Conservation (phyloP, 2,329 filamentous ascomycete species). For the Arthrobotrys megalospora region DNA sequence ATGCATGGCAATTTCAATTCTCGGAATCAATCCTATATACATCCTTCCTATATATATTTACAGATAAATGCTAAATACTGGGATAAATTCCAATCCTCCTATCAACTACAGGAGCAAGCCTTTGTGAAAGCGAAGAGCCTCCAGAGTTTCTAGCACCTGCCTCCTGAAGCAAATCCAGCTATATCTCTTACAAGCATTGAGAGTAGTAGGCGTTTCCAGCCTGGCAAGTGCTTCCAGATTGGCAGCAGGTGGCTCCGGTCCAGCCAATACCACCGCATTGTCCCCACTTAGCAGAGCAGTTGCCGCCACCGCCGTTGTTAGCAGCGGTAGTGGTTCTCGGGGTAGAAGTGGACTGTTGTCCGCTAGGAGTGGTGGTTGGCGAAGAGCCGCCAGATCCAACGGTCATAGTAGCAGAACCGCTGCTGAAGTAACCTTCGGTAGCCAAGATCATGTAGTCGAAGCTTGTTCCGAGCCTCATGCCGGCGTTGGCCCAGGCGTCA, state of each 20-base stretch:
- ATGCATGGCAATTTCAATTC: slow-evolving; percentile 25
- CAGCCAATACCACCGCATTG: slow-evolving; percentile 67
- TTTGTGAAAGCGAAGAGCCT: not conserved
- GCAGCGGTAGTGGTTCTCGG: slow-evolving; percentile 11
- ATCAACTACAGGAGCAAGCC: not conserved
- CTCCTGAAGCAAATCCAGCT: not conserved
- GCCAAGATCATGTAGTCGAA: slow-evolving; percentile 73
- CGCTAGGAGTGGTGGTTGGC: slow-evolving; percentile 32
- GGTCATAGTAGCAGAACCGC: slow-evolving; percentile 70
- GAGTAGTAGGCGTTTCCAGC: slow-evolving; percentile 65
- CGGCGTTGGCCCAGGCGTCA: slow-evolving; percentile 71
- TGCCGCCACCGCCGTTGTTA: slow-evolving; percentile 13
- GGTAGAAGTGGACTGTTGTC: slow-evolving; percentile 15
- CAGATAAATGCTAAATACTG: slow-evolving; percentile 18
- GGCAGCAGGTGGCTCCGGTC: slow-evolving; percentile 66
- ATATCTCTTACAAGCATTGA: slow-evolving; percentile 56
- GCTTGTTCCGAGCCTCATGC: slow-evolving; percentile 69
- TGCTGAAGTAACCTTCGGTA: slow-evolving; percentile 72
- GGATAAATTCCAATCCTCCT: not conserved
- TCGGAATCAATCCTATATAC: slow-evolving; percentile 35
- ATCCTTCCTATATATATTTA: slow-evolving; percentile 49
- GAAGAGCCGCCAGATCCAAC: slow-evolving; percentile 65
- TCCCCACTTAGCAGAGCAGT: slow-evolving; percentile 65
- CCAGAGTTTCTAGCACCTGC: not conserved
- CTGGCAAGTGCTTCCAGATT: slow-evolving; percentile 65